phyloP scores from a whole-genome alignment of 2,329 filamentous ascomycete species.

The Alternaria triticimaculans region DNA sequence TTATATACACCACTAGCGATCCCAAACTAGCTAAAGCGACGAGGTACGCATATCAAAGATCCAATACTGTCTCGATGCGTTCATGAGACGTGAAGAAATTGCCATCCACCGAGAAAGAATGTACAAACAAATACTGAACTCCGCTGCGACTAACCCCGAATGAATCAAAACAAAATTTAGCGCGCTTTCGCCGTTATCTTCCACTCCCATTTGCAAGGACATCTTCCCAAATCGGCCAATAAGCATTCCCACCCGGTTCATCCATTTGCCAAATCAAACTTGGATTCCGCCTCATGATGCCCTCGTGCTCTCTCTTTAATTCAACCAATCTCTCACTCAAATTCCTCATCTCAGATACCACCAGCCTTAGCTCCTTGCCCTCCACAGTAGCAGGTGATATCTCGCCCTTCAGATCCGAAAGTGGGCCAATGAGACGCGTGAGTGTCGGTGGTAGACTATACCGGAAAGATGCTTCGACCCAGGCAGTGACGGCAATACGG shows the following conservation, averaged over 20 bases:
- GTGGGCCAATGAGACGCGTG: slow-evolving; percentile 34
- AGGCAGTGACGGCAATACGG: slow-evolving; percentile 34
- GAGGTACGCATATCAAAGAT: not conserved
- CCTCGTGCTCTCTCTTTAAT: slow-evolving; percentile 29
- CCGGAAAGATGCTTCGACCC: slow-evolving; percentile 43
- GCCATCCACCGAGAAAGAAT: not conserved
- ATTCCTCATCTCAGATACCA: slow-evolving; percentile 28
- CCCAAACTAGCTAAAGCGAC: not conserved
- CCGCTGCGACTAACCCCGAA: not conserved
- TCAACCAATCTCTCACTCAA: slow-evolving; percentile 32
- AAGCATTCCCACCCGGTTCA: slow-evolving; percentile 4
- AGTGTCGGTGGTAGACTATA: slow-evolving; percentile 40
- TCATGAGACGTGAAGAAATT: not conserved
- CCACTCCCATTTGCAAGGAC: not conserved
- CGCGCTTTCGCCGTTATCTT: not conserved
- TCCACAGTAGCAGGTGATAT: slow-evolving; percentile 31
- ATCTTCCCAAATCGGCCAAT: slow-evolving; percentile 28
- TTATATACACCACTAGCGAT: not conserved
- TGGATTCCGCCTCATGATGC: slow-evolving; percentile 31
- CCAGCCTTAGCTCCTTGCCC: slow-evolving; percentile 34
- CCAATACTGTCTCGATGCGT: not conserved
- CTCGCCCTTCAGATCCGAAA: slow-evolving; percentile 25
- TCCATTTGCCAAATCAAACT: slow-evolving; percentile 39
- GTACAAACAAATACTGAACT: not conserved
- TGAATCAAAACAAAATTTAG: not conserved